Percentiles rank a stretch among this genome's conserved stretches.
Conservation (phyloP, 1,139 yeast species). For the Candida gigantensis region DNA sequence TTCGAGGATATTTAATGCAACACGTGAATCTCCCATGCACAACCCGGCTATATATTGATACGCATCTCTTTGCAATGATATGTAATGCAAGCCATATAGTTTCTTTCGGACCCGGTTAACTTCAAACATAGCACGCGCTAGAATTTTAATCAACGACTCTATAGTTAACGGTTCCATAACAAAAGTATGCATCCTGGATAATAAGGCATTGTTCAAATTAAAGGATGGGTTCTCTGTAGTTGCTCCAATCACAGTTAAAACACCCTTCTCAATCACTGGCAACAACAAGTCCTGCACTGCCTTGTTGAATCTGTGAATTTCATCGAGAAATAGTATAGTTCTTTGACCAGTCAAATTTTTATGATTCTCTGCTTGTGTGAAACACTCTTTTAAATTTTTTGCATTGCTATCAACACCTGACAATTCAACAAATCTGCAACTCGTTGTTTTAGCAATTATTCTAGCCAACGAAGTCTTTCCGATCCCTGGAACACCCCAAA, state of each 20-base stretch:
- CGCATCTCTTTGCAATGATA: slow-evolving; percentile 58
- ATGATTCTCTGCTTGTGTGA: slow-evolving; percentile 74
- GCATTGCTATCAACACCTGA: slow-evolving; percentile 84
- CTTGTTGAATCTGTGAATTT: slow-evolving; percentile 87
- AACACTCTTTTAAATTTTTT: slow-evolving; percentile 67
- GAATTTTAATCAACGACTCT: slow-evolving; percentile 57
- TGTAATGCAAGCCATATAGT: slow-evolving; percentile 38
- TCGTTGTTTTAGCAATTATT: slow-evolving; percentile 56
- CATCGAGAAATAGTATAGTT: slow-evolving; percentile 86
- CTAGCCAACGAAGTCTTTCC: slow-evolving; percentile 85
- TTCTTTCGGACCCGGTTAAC: slow-evolving; percentile 58
- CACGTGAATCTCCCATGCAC: slow-evolving; percentile 89
- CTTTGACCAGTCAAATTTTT: slow-evolving; percentile 61
- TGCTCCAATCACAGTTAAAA: slow-evolving; percentile 78
- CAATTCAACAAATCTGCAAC: slow-evolving; percentile 69
- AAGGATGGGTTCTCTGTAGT: slow-evolving; percentile 98
- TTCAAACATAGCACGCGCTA: slow-evolving; percentile 62
- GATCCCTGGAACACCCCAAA: slow-evolving; percentile 97
- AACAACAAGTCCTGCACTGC: slow-evolving; percentile 85
- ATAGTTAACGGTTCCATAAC: slow-evolving; percentile 64
- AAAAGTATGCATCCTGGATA: slow-evolving; percentile 87
- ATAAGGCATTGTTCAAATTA: slow-evolving; percentile 79
- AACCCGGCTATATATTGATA: slow-evolving; percentile 70
- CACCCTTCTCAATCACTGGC: slow-evolving; percentile 71
- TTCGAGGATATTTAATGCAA: slow-evolving; percentile 75